Conservation (phyloP, 306 rosid species). For the Acacia confusa region DNA sequence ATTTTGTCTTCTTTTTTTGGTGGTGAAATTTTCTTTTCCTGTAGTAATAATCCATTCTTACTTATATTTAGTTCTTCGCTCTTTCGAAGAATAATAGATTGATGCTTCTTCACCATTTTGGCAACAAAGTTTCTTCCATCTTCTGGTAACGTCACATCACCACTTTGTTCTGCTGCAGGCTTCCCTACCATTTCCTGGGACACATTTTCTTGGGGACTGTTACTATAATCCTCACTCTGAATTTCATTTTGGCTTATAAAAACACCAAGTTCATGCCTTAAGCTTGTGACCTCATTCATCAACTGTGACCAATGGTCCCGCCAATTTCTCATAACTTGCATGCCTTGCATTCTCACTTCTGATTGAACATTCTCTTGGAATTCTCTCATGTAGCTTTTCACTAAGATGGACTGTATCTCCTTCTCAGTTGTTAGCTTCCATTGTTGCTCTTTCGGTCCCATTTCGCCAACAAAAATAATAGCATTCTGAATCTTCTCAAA, state of each 20-base stretch:
- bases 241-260: constrained; percentile 34
- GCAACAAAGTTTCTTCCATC: constrained; percentile 51
- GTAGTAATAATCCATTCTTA: constrained; percentile 38
- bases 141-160: not conserved
- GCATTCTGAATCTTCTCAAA: constrained; percentile 72
- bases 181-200: constrained; percentile 22
- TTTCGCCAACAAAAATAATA: constrained; percentile 50
- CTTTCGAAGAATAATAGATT: constrained; percentile 58
- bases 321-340: constrained; percentile 35
- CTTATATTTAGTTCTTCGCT: constrained; percentile 53
- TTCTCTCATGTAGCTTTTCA: constrained; percentile 54
- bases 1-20: not conserved
- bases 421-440: constrained; percentile 62
- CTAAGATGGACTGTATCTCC: constrained; percentile 45
- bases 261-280: constrained; percentile 48
- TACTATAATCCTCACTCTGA: constrained; percentile 33
- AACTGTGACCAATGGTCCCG: constrained; percentile 52
- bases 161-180: constrained; percentile 33
- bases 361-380: constrained; percentile 46
- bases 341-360: constrained; percentile 40
- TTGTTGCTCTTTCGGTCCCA: constrained; percentile 75
- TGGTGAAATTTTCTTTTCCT: constrained; percentile 37
- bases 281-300: constrained; percentile 49
- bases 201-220: not conserved
- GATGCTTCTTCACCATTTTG: constrained; percentile 70